Base-by-base conservation (phyloP, 2,329 filamentous ascomycete genomes). In the Neonectria sp. region DNA sequence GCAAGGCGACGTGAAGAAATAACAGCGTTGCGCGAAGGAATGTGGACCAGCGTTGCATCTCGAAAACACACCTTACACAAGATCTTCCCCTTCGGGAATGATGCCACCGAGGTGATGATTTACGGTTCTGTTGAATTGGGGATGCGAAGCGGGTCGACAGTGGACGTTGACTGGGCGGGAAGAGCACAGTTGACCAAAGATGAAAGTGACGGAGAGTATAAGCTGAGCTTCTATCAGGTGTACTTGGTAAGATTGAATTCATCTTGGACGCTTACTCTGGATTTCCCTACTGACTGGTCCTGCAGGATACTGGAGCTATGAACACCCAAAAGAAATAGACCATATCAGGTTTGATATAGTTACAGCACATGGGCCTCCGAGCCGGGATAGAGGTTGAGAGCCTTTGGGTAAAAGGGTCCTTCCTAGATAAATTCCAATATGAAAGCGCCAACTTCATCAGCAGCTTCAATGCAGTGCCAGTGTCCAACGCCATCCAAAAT, bases 381-480 rank as follows among this genome's bases (percentile, higher is more conserved):
- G 53, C 21, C 53, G 59, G 62, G 51, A 71, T 55, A 6, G 1
- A 37, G 45, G 31, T 6, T 21, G n/a, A 33, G 43, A 43, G 9
- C 25, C 40, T 51, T 21, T 15, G 25, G 43, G 24, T 35, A 21
- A 17, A 9, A 3, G 13, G 12, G 7, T 9, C 56, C 11, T 6
- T 61, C 55, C 3, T 55, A 61, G 15, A 71, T 0, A 15, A 89
- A 89, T 0, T 76, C 77, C 27, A 81, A 67, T 17, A 89, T 82
- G 59, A 81, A 74, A 31, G 75, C 75, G 3, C 82, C 85, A 12
- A 92, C 86, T 35, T 85, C 79, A 12, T 91, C 88, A 2, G 84
- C 80, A 0, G 86, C 87, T 77, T 93, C 92, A 64, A 93, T 83
- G 75, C 90, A 92, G 77, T 92, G 90, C 91, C 91, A 94, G 78